These are phyloP conservation scores for Begonia loranthoides DNA, from an alignment of 306 rosid genomes.

Conservation along the genomic window DNA sequence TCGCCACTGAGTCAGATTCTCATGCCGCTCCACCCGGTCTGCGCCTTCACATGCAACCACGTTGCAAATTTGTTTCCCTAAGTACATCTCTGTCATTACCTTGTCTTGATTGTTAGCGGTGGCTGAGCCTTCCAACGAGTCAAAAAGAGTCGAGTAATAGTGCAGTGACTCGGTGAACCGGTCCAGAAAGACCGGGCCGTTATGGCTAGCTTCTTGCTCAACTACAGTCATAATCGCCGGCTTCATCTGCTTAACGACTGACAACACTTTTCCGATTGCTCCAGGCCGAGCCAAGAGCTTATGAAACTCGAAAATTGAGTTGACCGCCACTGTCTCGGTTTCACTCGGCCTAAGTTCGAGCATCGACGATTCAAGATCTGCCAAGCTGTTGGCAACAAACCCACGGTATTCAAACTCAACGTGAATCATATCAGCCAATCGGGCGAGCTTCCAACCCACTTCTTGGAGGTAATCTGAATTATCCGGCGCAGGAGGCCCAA, in stretches of 20 bases:
- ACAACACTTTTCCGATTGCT: conserved; percentile 65
- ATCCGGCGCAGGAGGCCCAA: conserved; percentile 77
- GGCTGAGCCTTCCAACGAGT: conserved; percentile 71
- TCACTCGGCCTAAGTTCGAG: conserved; percentile 60
- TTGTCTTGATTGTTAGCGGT: conserved; percentile 47
- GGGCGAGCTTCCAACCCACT: conserved; percentile 93
- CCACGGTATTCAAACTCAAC: conserved; percentile 78
- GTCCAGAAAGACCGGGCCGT: conserved; percentile 47
- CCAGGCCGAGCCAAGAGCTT: conserved; percentile 62
- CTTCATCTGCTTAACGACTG: conserved; percentile 48
- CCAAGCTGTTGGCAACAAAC: conserved; percentile 66
- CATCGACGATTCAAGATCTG: conserved; percentile 87
- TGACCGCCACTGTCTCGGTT: conserved; percentile 65
- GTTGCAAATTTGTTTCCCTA: conserved; percentile 85
- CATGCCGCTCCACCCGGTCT: conserved; percentile 90
- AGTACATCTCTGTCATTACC: conserved; percentile 65
- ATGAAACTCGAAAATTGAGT: conserved; percentile 83
- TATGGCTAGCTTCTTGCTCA: conserved; percentile 83
- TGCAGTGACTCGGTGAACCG: conserved; percentile 89
- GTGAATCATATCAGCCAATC: conserved; percentile 51
- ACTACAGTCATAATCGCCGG: conserved; percentile 83
- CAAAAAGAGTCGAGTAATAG: conserved; percentile 85
- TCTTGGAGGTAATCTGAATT: conserved; percentile 76
- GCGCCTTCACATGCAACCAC: conserved; percentile 74
- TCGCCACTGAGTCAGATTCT: conserved; percentile 61